These are phyloP conservation scores for Tetraselmis striata DNA, from an alignment of 139 green algal genomes.

Conservation along the genomic window DNA sequence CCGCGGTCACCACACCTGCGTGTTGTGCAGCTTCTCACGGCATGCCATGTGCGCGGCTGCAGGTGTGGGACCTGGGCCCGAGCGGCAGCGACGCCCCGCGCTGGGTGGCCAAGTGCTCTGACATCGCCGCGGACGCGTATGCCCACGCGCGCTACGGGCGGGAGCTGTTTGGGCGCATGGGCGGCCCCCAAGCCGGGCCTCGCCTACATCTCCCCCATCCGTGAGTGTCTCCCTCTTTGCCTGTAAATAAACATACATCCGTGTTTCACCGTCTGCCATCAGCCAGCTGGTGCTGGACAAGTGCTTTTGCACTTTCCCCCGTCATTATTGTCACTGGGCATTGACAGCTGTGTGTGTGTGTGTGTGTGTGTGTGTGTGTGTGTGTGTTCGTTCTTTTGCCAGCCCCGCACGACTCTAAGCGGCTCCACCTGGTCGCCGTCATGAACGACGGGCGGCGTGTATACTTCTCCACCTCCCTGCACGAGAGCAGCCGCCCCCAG, in stretches of 20 bases:
- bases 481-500: not conserved
- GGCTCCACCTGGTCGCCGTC: constrained; percentile 76
- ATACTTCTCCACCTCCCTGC: constrained; percentile 62
- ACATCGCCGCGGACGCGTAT: constrained; percentile 44
- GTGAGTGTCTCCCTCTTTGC: too few relatives aligned
- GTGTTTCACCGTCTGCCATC: too few relatives aligned
- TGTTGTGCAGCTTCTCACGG: too few relatives aligned
- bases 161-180: constrained; percentile 49
- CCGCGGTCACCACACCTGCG: too few relatives aligned
- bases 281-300: too few relatives aligned
- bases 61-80: constrained; percentile 85
- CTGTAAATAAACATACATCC: too few relatives aligned
- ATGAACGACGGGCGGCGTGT: constrained; percentile 76
- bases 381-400: too few relatives aligned
- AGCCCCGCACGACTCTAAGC: not conserved
- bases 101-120: constrained; percentile 59
- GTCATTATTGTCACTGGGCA: too few relatives aligned
- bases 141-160: constrained; percentile 22
- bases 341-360: too few relatives aligned
- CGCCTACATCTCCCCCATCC: constrained; percentile 65
- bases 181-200: constrained; percentile 51
- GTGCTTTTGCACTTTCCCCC: too few relatives aligned
- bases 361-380: too few relatives aligned
- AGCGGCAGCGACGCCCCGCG: constrained; percentile 38
- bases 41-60: constrained; percentile 5